Evolutionary conservation across 345 rosid species (phyloP).

Genomic region (Cardamine chenopodiifolia): DNA sequence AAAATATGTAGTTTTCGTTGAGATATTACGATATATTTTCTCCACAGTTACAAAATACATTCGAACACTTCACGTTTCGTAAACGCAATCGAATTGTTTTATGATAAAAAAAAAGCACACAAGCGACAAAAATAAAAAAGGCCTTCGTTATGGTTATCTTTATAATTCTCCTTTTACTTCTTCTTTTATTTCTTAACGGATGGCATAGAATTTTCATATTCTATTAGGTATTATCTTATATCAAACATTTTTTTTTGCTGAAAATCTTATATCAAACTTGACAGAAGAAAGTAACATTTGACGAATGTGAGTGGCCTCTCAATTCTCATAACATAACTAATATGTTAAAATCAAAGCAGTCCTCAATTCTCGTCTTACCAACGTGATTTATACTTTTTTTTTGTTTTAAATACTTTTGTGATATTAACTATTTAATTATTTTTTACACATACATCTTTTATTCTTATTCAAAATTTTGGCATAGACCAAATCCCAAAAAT

Average conservation of each 20-base stretch:
- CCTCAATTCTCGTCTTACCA: constrained; percentile 24
- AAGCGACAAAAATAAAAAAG: constrained; percentile 26
- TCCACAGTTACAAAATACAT: constrained; percentile 22
- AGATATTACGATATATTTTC: neutral
- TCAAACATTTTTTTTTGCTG: no score
- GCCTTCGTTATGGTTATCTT: constrained; percentile 19
- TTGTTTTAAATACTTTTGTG: neutral
- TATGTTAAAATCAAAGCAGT: constrained; percentile 7
- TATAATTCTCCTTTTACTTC: constrained; percentile 4
- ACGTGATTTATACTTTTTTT: constrained; percentile 1
- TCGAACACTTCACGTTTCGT: constrained; percentile 34
- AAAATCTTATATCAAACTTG: constrained; percentile 6
- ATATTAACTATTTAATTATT: neutral
- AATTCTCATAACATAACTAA: constrained; percentile 38
- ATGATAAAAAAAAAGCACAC: constrained; percentile 23
- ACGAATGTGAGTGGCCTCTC: constrained; percentile 41
- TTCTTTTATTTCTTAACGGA: neutral
- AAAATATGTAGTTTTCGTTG: constrained; percentile 11
- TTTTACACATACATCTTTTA: neutral
- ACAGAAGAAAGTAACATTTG: constrained; percentile 40
- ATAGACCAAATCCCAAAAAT: neutral
- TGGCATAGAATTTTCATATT: constrained; percentile 8
- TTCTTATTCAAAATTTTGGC: neutral
- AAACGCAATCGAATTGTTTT: constrained; percentile 39
- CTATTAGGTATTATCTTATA: constrained; percentile 3